Evolutionary conservation across 495 filamentous ascomycete genomes (phyloP).

Genomic region (Neurospora sp.): DNA sequence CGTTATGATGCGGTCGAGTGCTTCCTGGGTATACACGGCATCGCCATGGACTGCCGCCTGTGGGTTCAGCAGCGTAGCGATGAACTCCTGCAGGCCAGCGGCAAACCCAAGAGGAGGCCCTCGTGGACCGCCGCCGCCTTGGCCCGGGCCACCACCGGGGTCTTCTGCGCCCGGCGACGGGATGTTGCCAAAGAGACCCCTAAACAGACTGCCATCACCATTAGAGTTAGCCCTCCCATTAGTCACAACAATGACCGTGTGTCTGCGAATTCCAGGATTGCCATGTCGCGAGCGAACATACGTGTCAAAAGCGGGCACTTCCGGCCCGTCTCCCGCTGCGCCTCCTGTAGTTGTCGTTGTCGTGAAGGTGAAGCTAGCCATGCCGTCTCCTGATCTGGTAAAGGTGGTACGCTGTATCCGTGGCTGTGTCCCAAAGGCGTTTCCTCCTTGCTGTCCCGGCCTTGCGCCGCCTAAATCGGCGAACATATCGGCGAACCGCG

Average conservation of each 20-base stretch:
- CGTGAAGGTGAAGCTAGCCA: constrained; percentile 26
- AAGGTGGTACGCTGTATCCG: constrained; percentile 14
- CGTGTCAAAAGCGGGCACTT: constrained; percentile 8
- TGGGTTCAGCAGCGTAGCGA: constrained; percentile 49
- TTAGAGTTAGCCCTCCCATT: not conserved
- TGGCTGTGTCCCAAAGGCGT: constrained; percentile 2
- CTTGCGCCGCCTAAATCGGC: constrained; percentile 16
- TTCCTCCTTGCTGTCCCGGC: not conserved
- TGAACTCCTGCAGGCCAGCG: constrained; percentile 26
- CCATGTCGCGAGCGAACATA: constrained; percentile 3
- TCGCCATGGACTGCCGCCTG: constrained; percentile 55
- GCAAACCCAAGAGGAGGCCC: constrained; percentile 16
- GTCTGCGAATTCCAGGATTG: not conserved
- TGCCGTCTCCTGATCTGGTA: constrained; percentile 10
- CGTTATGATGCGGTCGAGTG: constrained; percentile 78
- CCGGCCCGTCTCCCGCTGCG: not conserved
- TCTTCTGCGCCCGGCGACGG: constrained; percentile 1
- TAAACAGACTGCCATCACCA: constrained; percentile 1
- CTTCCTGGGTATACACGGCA: constrained; percentile 87
- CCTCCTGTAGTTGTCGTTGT: constrained; percentile 8
- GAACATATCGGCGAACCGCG: constrained; percentile 33
- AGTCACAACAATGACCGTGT: not conserved
- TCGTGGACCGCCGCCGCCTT: constrained; percentile 6
- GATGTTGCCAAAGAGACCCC: constrained; percentile 12
- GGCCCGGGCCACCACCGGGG: not conserved